Base-by-base conservation (phyloP, 1,139 yeast species). In the Zygoascus meyerae region DNA sequence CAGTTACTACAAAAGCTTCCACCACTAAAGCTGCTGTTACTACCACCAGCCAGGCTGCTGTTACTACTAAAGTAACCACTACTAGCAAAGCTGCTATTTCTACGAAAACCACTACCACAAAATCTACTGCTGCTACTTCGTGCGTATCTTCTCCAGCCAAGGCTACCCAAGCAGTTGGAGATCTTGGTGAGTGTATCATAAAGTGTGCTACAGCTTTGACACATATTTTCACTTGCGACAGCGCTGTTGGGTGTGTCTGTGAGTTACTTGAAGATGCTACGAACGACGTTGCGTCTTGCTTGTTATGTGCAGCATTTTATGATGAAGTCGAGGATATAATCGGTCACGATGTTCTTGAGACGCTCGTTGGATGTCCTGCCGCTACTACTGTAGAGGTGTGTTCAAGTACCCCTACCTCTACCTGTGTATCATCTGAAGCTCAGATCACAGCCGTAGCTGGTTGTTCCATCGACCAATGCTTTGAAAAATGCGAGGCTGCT, bases 271-370 rank as follows among this genome's bases (percentile, higher is more conserved):
- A 46, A 12, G 52, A 50, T 26, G 47, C 42, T 28, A 38, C 37
- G 32, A 37, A 37, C 18, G 53, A 46, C 31, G 46, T 50, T 12
- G 45, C 45, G 8, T 40, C 44, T 15, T 50, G 53, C 34, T 37
- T 50, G 26, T 30, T 50, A 21, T 50, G 53, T 30, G 48, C 44
- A 16, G 34, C 45, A n/a, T 37, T 48, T 42, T 49, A 48, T 44
- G 21, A 32, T 14, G 31, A 29, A 5, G 18, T 35, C 21, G 30
- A 35, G n/a, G 15, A 29, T 11, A 18, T 35, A 5, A n/a, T 35
- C 2, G 21, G 21, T 21, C 29, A 18, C 17, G 39, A 35, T 18
- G 21, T 35, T 18, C n/a, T 35, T 2, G 29, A 35, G 8, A 18
- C n/a, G 9, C 15, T 35, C 5, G 10, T 35, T 2, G 39, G 39